phyloP scores from a whole-genome alignment of 148 eudicot species.

The Persicaria maculosa region DNA sequence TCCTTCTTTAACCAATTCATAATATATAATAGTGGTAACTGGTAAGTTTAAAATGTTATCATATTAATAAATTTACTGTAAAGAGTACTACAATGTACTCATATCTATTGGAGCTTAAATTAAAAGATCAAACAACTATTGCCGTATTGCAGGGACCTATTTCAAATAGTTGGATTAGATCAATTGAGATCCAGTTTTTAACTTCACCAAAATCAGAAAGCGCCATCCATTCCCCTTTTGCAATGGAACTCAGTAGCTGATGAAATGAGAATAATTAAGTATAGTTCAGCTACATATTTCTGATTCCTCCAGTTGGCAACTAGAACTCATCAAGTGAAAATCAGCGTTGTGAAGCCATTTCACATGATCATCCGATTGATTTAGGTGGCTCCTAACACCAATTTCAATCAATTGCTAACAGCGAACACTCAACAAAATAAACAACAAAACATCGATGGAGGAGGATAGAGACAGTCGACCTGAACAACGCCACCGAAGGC shows the following conservation, averaged over 20 bases:
- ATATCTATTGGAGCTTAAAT: not conserved
- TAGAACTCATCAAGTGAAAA: not conserved
- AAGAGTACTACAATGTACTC: not conserved
- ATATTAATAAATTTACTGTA: not conserved
- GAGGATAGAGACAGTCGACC: slow-evolving; percentile 25
- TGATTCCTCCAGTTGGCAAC: not conserved
- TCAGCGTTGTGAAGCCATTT: not conserved
- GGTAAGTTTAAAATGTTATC: not conserved
- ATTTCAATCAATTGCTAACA: not conserved
- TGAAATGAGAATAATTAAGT: not conserved
- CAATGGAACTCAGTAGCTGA: not conserved
- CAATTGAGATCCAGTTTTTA: not conserved
- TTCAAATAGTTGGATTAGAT: too few species aligned
- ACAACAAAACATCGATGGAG: not conserved
- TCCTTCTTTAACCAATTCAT: not conserved
- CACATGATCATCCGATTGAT: too few species aligned
- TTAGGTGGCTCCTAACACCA: too few species aligned
- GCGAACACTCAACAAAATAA: not conserved
- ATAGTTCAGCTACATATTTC: not conserved
- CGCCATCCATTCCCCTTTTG: not conserved
- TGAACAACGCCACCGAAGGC: slow-evolving; percentile 91
- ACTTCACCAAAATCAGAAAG: not conserved
- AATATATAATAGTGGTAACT: not conserved
- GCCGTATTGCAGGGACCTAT: too few species aligned
- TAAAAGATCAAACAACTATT: too few species aligned